Base-by-base conservation (phyloP, 345 rosid genomes). In the Salix brachista region DNA sequence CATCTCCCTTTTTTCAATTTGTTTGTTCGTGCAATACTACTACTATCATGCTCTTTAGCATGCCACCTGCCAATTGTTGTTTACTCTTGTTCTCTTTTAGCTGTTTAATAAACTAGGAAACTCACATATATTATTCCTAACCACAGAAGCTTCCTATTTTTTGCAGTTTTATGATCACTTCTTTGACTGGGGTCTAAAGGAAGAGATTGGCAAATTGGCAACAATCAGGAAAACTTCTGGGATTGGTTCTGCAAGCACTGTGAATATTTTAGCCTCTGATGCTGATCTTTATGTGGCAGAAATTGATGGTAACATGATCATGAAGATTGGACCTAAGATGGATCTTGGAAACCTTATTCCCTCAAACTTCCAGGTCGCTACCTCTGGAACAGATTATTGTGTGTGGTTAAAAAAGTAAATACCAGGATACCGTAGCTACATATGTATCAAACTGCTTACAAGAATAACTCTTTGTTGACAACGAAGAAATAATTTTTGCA, bases 121-220 rank as follows among this genome's bases (percentile, higher is more conserved):
- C 14, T 56, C 26, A 21, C 26, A 3, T 56, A n/a, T 56, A 56
- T 8, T n/a, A 56, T 56, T 56, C 13, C 62, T 56, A 56, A 56
- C 62, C n/a, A 3, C 62, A 56, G 62, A 56, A n/a, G 28, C 62
- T 56, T 56, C 23, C 62, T 10, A n/a, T 56, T 12, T 48, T 28
- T 50, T 81, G 80, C 85, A 94, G 97, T 94, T 94, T 58, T 94
- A 88, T 80, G 91, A 90, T 78, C 97, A 94, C 85, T 88, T 91
- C 84, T 83, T 90, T 36, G 93, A 86, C 30, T 82, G 85, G 91
- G 94, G 89, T 30, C 80, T 86, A 25, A 92, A 91, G 86, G 90
- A 85, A 32, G 80, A 83, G 69, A 90, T 94, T 32, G 34, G 39
- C 7, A 90, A 85, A 67, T 54, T 95, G 83, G 86, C 77, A 1